phyloP scores from a whole-genome alignment of 805 yeast genomes.

The Lachancea thermotolerans region DNA sequence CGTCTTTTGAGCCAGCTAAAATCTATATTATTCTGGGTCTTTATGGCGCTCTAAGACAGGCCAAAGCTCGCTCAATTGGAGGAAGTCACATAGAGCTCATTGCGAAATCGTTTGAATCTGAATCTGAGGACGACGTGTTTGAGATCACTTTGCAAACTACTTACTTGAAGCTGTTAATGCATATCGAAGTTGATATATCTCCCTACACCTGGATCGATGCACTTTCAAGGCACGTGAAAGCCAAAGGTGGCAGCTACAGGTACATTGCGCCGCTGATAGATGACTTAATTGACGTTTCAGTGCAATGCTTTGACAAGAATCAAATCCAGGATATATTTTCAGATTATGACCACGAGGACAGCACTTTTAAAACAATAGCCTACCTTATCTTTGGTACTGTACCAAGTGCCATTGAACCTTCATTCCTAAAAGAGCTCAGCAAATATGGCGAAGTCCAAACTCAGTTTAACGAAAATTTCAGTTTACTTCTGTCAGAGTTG shows the following conservation, averaged over 20 bases:
- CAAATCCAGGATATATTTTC: background rate
- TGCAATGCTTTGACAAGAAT: conserved; percentile 30
- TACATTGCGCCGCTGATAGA: conserved; percentile 31
- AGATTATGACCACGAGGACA: conserved; percentile 3
- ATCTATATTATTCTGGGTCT: conserved; percentile 55
- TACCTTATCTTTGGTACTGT: conserved; percentile 20
- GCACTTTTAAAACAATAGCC: conserved; percentile 20
- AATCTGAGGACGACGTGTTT: conserved; percentile 47
- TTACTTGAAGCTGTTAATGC: conserved; percentile 40
- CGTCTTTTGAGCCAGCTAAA: conserved; percentile 64
- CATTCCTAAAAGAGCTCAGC: conserved; percentile 27
- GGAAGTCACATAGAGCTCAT: conserved; percentile 27
- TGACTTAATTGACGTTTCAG: conserved; percentile 35
- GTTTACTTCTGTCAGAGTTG: conserved; percentile 24
- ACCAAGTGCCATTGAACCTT: conserved; percentile 9
- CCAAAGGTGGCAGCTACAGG: conserved; percentile 19
- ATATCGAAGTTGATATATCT: conserved; percentile 29
- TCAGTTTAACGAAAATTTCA: conserved; percentile 12
- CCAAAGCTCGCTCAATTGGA: conserved; percentile 15
- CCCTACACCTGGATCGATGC: conserved; percentile 28
- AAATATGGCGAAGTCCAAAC: conserved; percentile 12
- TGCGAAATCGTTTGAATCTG: conserved; percentile 32
- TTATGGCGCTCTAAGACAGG: conserved; percentile 40
- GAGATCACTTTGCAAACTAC: conserved; percentile 46
- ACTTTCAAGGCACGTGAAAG: conserved; percentile 35